Evolutionary conservation across 768 basidiomycete genomes (phyloP).

Genomic region (Tylopilus sp.): DNA sequence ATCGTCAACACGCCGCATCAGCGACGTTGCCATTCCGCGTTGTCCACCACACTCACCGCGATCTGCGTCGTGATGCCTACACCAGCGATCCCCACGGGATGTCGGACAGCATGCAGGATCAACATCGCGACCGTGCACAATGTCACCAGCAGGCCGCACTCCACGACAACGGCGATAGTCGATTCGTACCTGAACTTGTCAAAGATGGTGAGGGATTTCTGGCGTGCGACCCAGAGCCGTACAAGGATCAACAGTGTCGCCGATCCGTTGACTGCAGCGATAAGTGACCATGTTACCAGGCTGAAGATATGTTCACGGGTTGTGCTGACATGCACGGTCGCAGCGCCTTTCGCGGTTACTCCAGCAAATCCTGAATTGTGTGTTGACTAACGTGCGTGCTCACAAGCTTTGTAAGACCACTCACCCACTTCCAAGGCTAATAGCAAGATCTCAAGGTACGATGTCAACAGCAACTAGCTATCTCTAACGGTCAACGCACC

Average conservation of each 20-base stretch:
- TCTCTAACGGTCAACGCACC: conserved; percentile 3
- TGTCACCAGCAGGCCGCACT: conserved; percentile 23
- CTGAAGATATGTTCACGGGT: neutral
- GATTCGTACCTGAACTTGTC: conserved; percentile 15
- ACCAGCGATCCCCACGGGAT: conserved; percentile 9
- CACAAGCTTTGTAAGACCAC: neutral
- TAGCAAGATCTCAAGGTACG: conserved; percentile 6
- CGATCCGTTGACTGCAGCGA: conserved; percentile 14
- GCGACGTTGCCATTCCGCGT: neutral
- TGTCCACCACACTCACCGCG: conserved; percentile 9
- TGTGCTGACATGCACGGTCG: neutral
- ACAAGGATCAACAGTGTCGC: conserved; percentile 17
- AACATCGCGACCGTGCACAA: conserved; percentile 12
- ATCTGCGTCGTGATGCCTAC: conserved; percentile 20
- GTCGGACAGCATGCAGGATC: conserved; percentile 4
- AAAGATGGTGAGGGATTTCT: neutral
- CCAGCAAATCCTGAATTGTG: conserved; percentile 6
- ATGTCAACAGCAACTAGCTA: neutral
- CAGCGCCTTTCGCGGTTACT: conserved; percentile 9
- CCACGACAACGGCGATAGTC: conserved; percentile 15
- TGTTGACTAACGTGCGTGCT: neutral
- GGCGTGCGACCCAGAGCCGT: conserved; percentile 15
- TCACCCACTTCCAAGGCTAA: conserved; percentile 15
- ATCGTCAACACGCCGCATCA: neutral
- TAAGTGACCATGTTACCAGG: conserved; percentile 16